These are phyloP conservation scores for Penicillium silybi DNA, from an alignment of 495 filamentous ascomycete genomes.

Conservation along the genomic window DNA sequence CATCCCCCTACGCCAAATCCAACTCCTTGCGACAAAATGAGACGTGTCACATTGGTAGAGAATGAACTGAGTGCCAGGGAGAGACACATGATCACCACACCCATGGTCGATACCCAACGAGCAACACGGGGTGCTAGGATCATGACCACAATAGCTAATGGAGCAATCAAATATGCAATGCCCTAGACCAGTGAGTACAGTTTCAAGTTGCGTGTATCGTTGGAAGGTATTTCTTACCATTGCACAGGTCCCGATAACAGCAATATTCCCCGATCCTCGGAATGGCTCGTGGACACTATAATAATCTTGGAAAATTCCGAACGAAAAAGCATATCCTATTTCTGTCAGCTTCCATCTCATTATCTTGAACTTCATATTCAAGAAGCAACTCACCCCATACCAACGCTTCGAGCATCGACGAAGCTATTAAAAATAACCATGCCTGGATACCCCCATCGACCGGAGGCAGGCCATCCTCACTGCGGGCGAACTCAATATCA, in stretches of 20 bases:
- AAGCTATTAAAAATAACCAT: slow-evolving; percentile 59
- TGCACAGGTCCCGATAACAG: slow-evolving; percentile 45
- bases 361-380: neutral
- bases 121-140: slow-evolving; percentile 22
- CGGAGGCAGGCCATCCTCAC: slow-evolving; percentile 37
- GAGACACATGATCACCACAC: slow-evolving; percentile 37
- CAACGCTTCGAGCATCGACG: slow-evolving; percentile 58
- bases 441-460: slow-evolving; percentile 58
- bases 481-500: neutral
- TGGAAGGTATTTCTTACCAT: slow-evolving; percentile 24
- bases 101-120: slow-evolving; percentile 33
- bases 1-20: slow-evolving; percentile 44
- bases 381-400: slow-evolving; percentile 53
- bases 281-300: slow-evolving; percentile 48
- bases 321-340: slow-evolving; percentile 60
- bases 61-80: slow-evolving; percentile 44
- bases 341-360: neutral
- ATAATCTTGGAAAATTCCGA: slow-evolving; percentile 57
- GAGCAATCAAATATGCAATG: slow-evolving; percentile 48
- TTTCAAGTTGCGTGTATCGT: neutral
- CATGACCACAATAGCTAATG: slow-evolving; percentile 31
- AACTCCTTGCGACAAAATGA: slow-evolving; percentile 48
- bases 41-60: slow-evolving; percentile 36
- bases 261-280: slow-evolving; percentile 32
- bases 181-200: slow-evolving; percentile 20